Conservation (phyloP, 768 basidiomycete genomes). For the Collybia mongolica region DNA sequence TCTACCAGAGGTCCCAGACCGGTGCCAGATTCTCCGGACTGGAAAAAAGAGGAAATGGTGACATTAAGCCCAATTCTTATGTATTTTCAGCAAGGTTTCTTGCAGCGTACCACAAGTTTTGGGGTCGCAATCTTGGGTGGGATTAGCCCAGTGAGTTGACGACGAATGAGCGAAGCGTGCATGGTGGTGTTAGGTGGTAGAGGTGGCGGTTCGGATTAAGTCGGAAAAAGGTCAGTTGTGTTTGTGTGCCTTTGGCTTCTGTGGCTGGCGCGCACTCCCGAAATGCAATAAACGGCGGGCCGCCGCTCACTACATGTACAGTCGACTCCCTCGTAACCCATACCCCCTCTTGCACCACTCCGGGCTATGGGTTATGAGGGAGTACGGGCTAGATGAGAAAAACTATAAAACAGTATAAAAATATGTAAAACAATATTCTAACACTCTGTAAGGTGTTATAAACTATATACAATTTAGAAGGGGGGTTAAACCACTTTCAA, state of each 20-base stretch:
- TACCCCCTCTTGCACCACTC: no score
- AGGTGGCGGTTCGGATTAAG: conserved; percentile 19
- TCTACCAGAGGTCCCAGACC: conserved; percentile 85
- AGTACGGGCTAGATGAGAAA: no score
- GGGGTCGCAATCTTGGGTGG: conserved; percentile 97
- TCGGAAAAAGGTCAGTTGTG: conserved; percentile 12
- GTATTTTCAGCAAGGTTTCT: background rate
- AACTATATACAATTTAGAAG: no score
- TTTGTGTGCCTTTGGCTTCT: conserved; percentile 10
- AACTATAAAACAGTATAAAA: no score
- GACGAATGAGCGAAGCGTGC: conserved; percentile 83
- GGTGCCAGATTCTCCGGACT: conserved; percentile 82
- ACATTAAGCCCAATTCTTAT: background rate
- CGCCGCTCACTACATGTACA: no score
- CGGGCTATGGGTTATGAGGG: no score
- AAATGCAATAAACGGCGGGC: background rate
- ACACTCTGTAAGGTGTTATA: no score
- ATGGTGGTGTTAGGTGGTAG: conserved; percentile 38
- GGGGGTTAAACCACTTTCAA: no score
- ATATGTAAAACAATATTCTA: no score
- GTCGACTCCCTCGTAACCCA: no score
- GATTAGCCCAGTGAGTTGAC: conserved; percentile 80
- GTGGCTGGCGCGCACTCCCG: conserved; percentile 5
- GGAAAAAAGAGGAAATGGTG: conserved; percentile 14
- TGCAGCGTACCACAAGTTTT: conserved; percentile 69